Evolutionary conservation across 164 flowering plant species (phyloP), one percentile per base, ranked within the genome.

Genomic region (Liriodendron chinense): DNA sequence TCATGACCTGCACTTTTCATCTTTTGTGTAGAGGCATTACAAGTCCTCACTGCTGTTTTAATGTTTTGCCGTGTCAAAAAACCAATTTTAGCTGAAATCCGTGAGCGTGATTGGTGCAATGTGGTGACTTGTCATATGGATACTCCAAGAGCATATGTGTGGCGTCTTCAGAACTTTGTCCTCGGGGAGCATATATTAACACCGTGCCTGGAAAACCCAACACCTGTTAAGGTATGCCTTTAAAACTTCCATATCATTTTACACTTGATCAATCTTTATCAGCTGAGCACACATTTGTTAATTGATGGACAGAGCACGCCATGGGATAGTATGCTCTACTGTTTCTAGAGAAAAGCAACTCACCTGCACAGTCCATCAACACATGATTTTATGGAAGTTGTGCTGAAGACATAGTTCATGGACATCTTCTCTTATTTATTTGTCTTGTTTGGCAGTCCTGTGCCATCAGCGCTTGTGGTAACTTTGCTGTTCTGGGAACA

Each of bases 31-130:
- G 57, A 50, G 16, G 57, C 57, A 9, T 50, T 50, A 50, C 57
- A 9, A 50, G 10, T 50, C 57, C 57, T 50, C 57, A 28, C 25
- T 64, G 25, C 69, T 18, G 28, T 67, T 12, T 26, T 7, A 14
- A 20, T 14, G 24, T 53, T 34, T 34, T 34, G 43, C 26, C 5
- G 21, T 64, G 67, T 64, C 9, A 28, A 16, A 67, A 67, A 25
- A 67, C 48, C 47, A 67, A 16, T 67, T 26, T 18, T 16, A 67
- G 98, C 97, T 89, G 98, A 94, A 86, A 96, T 96, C 65, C 89
- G 99, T 86, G 98, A 96, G 79, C 92, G 99, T 16, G 99, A 96
- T 84, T 96, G 99, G 99, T 96, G 98, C 90, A 96, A 96, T 81
- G 99, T 96, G 77, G 99, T 96, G 72, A 96, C 99, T n/a, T 94